These are phyloP conservation scores for Chrysoporthe deuterocubensis DNA, from an alignment of 2,329 filamentous ascomycete genomes.

Conservation along the genomic window DNA sequence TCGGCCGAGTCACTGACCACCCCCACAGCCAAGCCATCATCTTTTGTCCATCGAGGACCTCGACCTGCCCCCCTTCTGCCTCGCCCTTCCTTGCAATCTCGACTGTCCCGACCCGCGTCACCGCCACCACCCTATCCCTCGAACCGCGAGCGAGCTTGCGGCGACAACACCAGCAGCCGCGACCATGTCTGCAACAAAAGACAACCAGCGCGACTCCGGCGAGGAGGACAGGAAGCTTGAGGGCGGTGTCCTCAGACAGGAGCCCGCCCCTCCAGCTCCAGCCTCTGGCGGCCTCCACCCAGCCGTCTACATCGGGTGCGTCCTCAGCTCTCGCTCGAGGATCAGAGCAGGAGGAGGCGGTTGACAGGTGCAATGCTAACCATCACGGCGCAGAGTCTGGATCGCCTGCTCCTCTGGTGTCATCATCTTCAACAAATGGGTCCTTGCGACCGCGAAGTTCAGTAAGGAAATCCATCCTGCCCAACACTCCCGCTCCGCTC, in stretches of 20 bases:
- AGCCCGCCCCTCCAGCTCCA: constrained; percentile 22
- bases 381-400: constrained; percentile 68
- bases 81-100: neutral
- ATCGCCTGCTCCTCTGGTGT: constrained; percentile 86
- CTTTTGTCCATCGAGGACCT: neutral
- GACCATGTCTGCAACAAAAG: constrained; percentile 28
- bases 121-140: neutral
- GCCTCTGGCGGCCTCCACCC: constrained; percentile 59
- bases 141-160: neutral
- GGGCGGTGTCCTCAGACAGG: constrained; percentile 28
- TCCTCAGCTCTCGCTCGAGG: neutral
- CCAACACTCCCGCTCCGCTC: neutral
- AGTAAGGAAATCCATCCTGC: constrained; percentile 16
- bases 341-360: neutral
- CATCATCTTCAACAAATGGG: constrained; percentile 97
- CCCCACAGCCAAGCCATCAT: neutral
- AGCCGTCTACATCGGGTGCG: constrained; percentile 73
- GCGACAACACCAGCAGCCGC: neutral
- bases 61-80: neutral
- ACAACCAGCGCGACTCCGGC: constrained; percentile 29
- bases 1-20: neutral
- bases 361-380: constrained; percentile 5
- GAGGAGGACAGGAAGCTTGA: constrained; percentile 30
- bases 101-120: neutral
- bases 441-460: constrained; percentile 80